Percentiles rank a stretch among this genome's conserved stretches.
These are phyloP conservation scores for Prototheca cutis DNA, from an alignment of 163 green algal species.

Conservation along the genomic window DNA sequence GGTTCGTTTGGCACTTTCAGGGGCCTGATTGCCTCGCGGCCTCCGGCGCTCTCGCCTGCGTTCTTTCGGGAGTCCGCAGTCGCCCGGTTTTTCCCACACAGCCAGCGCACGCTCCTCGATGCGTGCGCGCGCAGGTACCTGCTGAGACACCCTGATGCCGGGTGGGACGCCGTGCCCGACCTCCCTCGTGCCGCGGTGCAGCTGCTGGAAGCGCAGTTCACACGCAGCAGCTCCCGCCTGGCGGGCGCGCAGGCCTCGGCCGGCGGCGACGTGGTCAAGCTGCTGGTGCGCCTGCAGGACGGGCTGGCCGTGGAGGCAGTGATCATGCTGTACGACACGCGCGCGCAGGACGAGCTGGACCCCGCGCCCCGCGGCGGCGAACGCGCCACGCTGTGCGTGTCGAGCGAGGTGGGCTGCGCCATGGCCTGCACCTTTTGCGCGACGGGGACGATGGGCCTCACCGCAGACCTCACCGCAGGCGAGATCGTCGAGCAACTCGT, in stretches of 20 bases:
- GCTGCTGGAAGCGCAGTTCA: conserved; percentile 52
- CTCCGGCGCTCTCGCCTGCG: too few species aligned
- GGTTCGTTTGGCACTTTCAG: too few species aligned
- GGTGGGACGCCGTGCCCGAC: conserved; percentile 51
- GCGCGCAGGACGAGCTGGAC: too few species aligned
- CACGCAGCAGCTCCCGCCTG: conserved; percentile 37
- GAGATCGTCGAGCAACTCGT: conserved; percentile 97
- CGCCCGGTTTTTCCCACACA: too few species aligned
- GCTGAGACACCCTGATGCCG: conserved; percentile 35
- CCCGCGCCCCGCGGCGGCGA: conserved; percentile 13
- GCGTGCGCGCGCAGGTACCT: conserved; percentile 33
- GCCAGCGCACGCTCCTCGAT: neutral
- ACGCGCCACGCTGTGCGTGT: conserved; percentile 85
- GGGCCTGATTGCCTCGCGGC: too few species aligned
- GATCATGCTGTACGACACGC: conserved; percentile 91
- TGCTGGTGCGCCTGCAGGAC: conserved; percentile 88
- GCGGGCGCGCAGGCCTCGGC: conserved; percentile 29
- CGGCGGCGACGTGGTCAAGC: conserved; percentile 77
- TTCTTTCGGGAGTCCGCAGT: too few species aligned
- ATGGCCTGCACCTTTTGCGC: conserved; percentile 97
- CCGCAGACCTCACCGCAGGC: conserved; percentile 64
- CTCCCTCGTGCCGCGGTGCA: conserved; percentile 52
- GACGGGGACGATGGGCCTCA: conserved; percentile 89
- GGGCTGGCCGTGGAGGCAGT: conserved; percentile 85
- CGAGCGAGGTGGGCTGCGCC: conserved; percentile 77